Percentiles rank a stretch among this genome's conserved stretches.
Evolutionary conservation across 495 filamentous ascomycete genomes (phyloP).

Genomic region (Neurospora cerealis): DNA sequence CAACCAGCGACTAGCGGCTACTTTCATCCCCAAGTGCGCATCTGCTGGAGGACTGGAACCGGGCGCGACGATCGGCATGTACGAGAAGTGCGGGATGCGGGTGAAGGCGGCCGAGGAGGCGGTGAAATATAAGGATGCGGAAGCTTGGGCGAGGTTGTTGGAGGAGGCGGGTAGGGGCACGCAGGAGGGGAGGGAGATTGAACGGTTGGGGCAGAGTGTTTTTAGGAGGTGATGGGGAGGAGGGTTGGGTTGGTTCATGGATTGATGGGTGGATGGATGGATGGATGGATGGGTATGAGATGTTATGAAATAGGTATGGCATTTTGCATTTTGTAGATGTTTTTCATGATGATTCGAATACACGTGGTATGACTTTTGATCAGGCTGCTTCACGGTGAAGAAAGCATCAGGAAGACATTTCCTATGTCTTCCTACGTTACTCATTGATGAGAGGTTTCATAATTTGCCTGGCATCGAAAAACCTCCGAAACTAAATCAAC

Average conservation of each 20-base stretch:
- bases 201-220: slow-evolving; percentile 29
- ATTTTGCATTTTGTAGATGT: background rate
- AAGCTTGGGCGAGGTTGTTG: slow-evolving; percentile 38
- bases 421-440: background rate
- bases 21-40: slow-evolving; percentile 80
- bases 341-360: background rate
- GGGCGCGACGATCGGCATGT: slow-evolving; percentile 76
- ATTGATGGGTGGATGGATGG: too few relatives aligned
- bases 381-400: background rate
- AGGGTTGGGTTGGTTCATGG: background rate
- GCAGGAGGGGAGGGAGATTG: slow-evolving; percentile 36
- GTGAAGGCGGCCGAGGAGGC: slow-evolving; percentile 90
- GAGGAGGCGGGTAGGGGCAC: slow-evolving; percentile 35
- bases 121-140: slow-evolving; percentile 66
- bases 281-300: background rate
- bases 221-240: slow-evolving; percentile 31
- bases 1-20: slow-evolving; percentile 73
- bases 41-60: slow-evolving; percentile 29
- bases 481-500: background rate
- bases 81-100: slow-evolving; percentile 87
- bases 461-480: background rate
- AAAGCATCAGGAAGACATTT: background rate
- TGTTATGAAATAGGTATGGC: background rate
- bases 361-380: background rate
- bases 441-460: background rate